Evolutionary conservation across 2,329 filamentous ascomycete genomes (phyloP), one percentile per base, ranked within the genome.

Genomic region (Beauveria caledonica): DNA sequence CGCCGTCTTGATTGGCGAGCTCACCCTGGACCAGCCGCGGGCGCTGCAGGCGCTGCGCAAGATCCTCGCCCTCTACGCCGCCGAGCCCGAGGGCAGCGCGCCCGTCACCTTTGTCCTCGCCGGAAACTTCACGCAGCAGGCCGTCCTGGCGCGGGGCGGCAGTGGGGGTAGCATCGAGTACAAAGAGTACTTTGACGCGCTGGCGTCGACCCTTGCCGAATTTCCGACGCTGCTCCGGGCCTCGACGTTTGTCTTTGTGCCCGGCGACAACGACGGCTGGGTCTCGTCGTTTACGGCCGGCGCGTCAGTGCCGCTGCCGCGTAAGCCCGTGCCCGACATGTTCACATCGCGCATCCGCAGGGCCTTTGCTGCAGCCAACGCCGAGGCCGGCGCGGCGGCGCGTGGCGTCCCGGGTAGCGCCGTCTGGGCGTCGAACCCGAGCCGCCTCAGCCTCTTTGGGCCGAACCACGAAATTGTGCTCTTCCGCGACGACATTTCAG

Each of bases 201-300:
- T 99, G 13, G 93, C 94, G 3, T 86, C 87, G 2, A 82, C 90
- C 1, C 80, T 99, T 6, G 81, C 89, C 8, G 92, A 97, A 66
- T 97, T 91, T 69, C 90, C 91, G 3, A 80, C 83, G 1, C 81
- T 99, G 15, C 81, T 97, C 48, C 87, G 88, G 60, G 82, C 83
- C 27, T 87, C 89, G 5, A 93, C 89, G 0, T 96, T 97, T 71
- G 79, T 96, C 36, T 96, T 99, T 69, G 89, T 97, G 0, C 94
- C 94, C 0, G 94, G 94, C 33, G 93, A 97, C 74, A 96, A 97
- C 71, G 94, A 99, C 71, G 92, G 90, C n/a, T 99, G 94, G 94
- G 85, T 88, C 5, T 96, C 91, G 0, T 83, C 92, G 2, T 96
- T 96, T 71, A 85, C 85, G 1, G 87, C 86, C 2, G 90, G 90